Conservation (phyloP, 2,329 filamentous ascomycete genomes). For the Metarhizium brunneum region DNA sequence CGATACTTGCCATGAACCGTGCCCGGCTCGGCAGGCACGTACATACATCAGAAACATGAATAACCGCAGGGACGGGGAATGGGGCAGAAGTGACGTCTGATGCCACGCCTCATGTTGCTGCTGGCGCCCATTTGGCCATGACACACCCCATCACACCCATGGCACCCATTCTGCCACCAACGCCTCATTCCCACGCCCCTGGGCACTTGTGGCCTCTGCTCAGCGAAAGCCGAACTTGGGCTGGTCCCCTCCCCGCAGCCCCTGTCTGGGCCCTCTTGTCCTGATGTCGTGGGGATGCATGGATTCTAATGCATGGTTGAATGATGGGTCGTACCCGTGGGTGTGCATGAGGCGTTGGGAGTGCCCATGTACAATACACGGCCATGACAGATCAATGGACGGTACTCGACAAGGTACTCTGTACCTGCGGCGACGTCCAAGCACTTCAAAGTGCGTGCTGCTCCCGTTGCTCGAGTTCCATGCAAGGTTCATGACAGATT, state of each 20-base stretch:
- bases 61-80: not conserved
- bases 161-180: not conserved
- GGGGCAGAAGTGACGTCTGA: not conserved
- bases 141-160: not conserved
- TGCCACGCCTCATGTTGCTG: not conserved
- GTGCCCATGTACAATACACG: not conserved
- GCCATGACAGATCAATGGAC: not conserved
- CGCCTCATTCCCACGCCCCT: not conserved
- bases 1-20: not conserved
- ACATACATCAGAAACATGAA: not conserved
- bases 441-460: too few relatives aligned
- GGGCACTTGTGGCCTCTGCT: not conserved
- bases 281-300: constrained; percentile 2
- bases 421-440: not conserved
- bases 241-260: not conserved
- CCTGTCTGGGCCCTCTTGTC: not conserved
- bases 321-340: not conserved
- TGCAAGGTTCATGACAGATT: not conserved
- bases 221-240: not conserved
- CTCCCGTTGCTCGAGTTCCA: too few relatives aligned
- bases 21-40: not conserved
- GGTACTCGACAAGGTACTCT: not conserved
- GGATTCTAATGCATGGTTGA: not conserved
- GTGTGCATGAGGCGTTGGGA: not conserved
- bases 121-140: not conserved